Evolutionary conservation across 2,329 filamentous ascomycete genomes (phyloP).

Genomic region (Xylaria hypoxylon): DNA sequence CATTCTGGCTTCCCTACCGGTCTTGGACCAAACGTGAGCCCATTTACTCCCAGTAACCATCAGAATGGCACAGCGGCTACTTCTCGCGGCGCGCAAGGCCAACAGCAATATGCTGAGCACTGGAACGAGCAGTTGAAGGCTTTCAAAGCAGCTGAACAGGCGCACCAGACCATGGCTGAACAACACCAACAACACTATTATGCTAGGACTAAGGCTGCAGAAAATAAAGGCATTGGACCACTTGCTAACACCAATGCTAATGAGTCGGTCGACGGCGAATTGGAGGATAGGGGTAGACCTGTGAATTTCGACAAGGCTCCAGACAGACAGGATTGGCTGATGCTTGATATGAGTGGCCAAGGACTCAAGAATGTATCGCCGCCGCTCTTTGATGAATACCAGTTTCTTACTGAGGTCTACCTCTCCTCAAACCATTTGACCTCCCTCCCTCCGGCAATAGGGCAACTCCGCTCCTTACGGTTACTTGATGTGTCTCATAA

Average conservation of each 20-base stretch:
- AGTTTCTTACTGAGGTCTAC: constrained; percentile 91
- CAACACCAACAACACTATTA: constrained; percentile 77
- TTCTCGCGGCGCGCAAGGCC: constrained; percentile 62
- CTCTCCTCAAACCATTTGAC: constrained; percentile 92
- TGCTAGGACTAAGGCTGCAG: constrained; percentile 75
- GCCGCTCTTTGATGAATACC: constrained; percentile 82
- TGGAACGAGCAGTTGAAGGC: constrained; percentile 90
- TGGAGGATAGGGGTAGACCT: constrained; percentile 68
- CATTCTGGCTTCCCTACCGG: constrained; percentile 73
- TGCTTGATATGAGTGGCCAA: constrained; percentile 95
- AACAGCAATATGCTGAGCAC: constrained; percentile 70
- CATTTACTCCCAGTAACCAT: constrained; percentile 65
- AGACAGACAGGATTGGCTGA: constrained; percentile 87
- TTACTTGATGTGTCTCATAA: constrained; percentile 92
- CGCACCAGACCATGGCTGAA: constrained; percentile 76
- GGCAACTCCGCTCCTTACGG: constrained; percentile 81
- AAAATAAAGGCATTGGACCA: constrained; percentile 75
- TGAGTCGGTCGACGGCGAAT: constrained; percentile 65
- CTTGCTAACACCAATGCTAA: constrained; percentile 62
- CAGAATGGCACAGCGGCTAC: constrained; percentile 68
- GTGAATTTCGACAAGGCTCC: constrained; percentile 74
- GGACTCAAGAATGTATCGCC: constrained; percentile 84
- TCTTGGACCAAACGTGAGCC: constrained; percentile 72
- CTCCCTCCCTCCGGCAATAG: constrained; percentile 82
- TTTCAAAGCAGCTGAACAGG: constrained; percentile 80